phyloP scores from a whole-genome alignment of 371 early-diverging fungal species.

The Zopfochytrium polystomum region DNA sequence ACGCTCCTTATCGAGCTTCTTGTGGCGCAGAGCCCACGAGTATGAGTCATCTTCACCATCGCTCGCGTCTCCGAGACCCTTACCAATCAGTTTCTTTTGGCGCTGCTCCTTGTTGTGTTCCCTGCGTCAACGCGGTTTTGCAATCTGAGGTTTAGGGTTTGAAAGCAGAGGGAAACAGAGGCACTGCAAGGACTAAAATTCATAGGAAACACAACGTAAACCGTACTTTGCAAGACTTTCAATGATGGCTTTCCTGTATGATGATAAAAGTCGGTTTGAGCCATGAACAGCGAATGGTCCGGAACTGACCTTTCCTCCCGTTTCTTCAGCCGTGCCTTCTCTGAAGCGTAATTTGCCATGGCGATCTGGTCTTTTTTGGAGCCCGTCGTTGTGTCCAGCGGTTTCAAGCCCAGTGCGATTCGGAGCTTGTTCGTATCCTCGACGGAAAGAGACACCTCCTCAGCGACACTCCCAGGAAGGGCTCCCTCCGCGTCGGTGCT shows the following conservation, averaged over 20 bases:
- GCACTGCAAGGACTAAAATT: not conserved
- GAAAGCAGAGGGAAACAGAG: no score
- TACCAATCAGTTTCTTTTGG: constrained; percentile 60
- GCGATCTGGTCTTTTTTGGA: constrained; percentile 54
- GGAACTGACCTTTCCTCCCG: constrained; percentile 19
- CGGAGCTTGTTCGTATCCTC: constrained; percentile 61
- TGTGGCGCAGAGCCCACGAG: constrained; percentile 60
- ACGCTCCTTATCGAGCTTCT: constrained; percentile 48
- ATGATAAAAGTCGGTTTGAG: not conserved
- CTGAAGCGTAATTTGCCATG: constrained; percentile 61
- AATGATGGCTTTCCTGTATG: constrained; percentile 19
- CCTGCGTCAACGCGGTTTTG: no score
- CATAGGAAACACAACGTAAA: not conserved
- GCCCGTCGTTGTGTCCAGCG: constrained; percentile 51
- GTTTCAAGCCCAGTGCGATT: constrained; percentile 67
- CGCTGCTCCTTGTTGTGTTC: constrained; percentile 60
- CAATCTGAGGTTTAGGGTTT: no score
- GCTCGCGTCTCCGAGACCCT: constrained; percentile 67
- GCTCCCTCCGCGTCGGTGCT: not conserved
- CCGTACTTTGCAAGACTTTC: constrained; percentile 25
- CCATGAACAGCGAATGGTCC: not conserved
- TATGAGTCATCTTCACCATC: constrained; percentile 59
- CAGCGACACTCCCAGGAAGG: not conserved
- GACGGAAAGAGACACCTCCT: constrained; percentile 40
- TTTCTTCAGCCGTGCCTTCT: constrained; percentile 29